These are phyloP conservation scores for Diaporthe eres DNA, from an alignment of 2,329 filamentous ascomycete species.

Conservation along the genomic window DNA sequence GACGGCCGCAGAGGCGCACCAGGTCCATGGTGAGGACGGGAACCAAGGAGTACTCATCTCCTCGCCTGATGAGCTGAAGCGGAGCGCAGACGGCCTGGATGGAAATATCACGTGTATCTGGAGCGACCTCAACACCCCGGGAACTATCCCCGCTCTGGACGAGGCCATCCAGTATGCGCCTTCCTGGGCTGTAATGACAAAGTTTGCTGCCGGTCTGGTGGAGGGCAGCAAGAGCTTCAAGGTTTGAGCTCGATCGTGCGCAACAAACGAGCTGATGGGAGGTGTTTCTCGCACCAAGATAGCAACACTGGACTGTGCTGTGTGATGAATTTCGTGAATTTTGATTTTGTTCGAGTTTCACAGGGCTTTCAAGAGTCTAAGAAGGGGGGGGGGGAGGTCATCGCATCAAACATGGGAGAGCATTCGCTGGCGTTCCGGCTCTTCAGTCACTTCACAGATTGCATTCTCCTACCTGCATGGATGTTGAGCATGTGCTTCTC, in stretches of 20 bases:
- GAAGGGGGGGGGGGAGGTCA: not conserved
- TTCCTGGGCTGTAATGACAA: slow-evolving; percentile 83
- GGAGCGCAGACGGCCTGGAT: slow-evolving; percentile 59
- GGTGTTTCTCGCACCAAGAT: not conserved
- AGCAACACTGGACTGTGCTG: not conserved
- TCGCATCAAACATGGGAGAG: not conserved
- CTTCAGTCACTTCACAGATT: slow-evolving; percentile 13
- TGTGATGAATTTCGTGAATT: not conserved
- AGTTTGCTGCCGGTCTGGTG: slow-evolving; percentile 82
- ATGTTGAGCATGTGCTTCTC: not conserved
- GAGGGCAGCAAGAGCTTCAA: slow-evolving; percentile 82
- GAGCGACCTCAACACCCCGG: slow-evolving; percentile 84
- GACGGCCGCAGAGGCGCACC: slow-evolving; percentile 41
- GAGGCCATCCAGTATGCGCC: slow-evolving; percentile 84
- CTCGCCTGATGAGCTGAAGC: slow-evolving; percentile 47
- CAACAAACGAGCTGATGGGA: not conserved
- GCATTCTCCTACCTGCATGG: slow-evolving; percentile 8
- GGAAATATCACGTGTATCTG: slow-evolving; percentile 85
- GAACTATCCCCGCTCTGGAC: slow-evolving; percentile 85
- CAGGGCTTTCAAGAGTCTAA: not conserved
- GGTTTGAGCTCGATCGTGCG: slow-evolving; percentile 54
- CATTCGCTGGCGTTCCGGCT: slow-evolving; percentile 25
- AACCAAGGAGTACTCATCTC: slow-evolving; percentile 31
- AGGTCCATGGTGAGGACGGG: slow-evolving; percentile 41
- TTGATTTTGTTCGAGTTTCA: not conserved